phyloP scores from a whole-genome alignment of 2,329 filamentous ascomycete genomes.

The Purpureocillium lavendulum region DNA sequence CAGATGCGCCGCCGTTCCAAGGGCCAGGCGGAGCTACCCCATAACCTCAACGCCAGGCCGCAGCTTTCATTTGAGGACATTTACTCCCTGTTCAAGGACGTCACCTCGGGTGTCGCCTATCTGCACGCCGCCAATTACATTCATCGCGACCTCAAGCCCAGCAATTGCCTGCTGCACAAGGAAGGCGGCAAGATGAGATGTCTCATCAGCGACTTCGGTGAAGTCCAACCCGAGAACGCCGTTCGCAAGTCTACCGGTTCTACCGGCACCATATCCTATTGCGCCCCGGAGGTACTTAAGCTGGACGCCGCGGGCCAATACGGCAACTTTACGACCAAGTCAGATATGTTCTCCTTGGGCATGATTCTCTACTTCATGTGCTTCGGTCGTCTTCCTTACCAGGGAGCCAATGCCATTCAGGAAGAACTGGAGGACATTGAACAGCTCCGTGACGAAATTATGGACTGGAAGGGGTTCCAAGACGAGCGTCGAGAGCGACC shows the following conservation, averaged over 20 bases:
- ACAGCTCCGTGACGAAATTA: constrained; percentile 75
- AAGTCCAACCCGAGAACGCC: constrained; percentile 79
- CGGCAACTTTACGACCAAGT: constrained; percentile 93
- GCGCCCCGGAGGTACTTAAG: constrained; percentile 84
- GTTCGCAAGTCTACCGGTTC: constrained; percentile 84
- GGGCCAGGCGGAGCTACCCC: constrained; percentile 59
- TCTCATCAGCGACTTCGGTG: constrained; percentile 94
- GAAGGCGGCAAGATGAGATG: constrained; percentile 66
- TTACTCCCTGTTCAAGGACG: constrained; percentile 92
- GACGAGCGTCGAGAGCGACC: constrained; percentile 65
- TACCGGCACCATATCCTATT: constrained; percentile 95
- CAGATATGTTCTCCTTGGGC: constrained; percentile 93
- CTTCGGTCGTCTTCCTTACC: constrained; percentile 82
- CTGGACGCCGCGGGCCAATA: constrained; percentile 61
- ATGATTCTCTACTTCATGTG: constrained; percentile 99
- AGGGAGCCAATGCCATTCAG: constrained; percentile 71
- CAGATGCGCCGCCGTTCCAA: constrained; percentile 76
- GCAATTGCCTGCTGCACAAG: constrained; percentile 83
- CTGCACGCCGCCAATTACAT: constrained; percentile 89
- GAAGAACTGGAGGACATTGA: constrained; percentile 93
- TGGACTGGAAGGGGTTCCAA: constrained; percentile 78
- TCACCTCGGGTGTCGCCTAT: constrained; percentile 84
- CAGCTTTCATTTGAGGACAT: constrained; percentile 76
- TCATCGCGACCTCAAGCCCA: constrained; percentile 91
- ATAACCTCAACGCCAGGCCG: constrained; percentile 33